phyloP scores from a whole-genome alignment of 495 filamentous ascomycete genomes.

The Annulohypoxylon maeteangense region DNA sequence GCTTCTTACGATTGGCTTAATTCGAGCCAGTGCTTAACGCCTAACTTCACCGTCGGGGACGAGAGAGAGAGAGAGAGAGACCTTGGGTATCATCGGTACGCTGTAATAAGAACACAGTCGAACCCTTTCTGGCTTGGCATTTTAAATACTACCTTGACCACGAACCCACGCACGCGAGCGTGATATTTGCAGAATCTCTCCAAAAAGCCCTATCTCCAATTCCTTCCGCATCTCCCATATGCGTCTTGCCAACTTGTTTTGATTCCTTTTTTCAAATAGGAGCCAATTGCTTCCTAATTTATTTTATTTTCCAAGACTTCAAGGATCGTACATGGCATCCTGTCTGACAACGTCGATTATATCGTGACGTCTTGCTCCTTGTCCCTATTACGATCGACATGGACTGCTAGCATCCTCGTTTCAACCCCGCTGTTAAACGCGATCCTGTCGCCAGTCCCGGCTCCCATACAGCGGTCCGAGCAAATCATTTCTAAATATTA shows the following conservation, averaged over 20 bases:
- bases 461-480: conserved; percentile 40
- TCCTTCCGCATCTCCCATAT: background rate
- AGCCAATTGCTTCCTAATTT: conserved; percentile 19
- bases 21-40: no score
- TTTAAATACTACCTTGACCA: conserved; percentile 26
- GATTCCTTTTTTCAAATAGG: conserved; percentile 26
- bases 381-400: conserved; percentile 45
- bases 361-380: conserved; percentile 22
- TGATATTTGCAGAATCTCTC: conserved; percentile 7
- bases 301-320: conserved; percentile 16
- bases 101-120: background rate
- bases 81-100: conserved; percentile 27
- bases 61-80: conserved; percentile 24
- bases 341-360: conserved; percentile 18
- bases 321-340: conserved; percentile 37
- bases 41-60: conserved; percentile 25
- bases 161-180: conserved; percentile 11
- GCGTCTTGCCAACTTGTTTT: conserved; percentile 5
- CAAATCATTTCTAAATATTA: conserved; percentile 30
- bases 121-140: conserved; percentile 32
- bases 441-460: conserved; percentile 34
- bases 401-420: conserved; percentile 41
- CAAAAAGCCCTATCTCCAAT: conserved; percentile 12
- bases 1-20: conserved; percentile 12
- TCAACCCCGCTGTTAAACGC: conserved; percentile 44